Base-by-base conservation (phyloP, 2,329 filamentous ascomycete species). In the Fusarium papillatum region DNA sequence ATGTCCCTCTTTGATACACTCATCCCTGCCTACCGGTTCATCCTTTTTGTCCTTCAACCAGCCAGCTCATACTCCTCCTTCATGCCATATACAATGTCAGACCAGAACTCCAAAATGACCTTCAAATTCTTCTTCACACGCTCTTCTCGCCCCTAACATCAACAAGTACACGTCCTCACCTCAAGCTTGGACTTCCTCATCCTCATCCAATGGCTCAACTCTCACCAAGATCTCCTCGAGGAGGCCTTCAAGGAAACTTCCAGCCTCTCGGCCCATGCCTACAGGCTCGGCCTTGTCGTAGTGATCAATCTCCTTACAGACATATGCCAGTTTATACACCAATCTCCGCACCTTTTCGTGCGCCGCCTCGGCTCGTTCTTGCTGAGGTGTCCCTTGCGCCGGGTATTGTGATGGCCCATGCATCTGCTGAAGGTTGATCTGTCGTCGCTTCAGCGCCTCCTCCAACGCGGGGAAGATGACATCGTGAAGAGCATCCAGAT, bases 391-490 rank as follows among this genome's bases (percentile, higher is more conserved):
- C 17, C 89, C 83, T 81, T 82, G 84, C 78, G 81, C 83, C 41
- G 80, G 83, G 53, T 83, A 83, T 74, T 83, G 80, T 14, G 72
- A 81, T 39, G 85, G 81, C 41, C 86, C 85, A 73, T 88, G 86
- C 55, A 86, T 79, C 69, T 89, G 88, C 80, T 91, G 90, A 65
- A 93, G 85, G 46, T 90, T 87, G 75, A 90, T 89, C 81, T 92
- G 90, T 65, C 97, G 93, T 64, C 97, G 91, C 82, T 95, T 95
- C 24, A 98, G 91, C 10, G 97, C 95, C 77, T 97, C 94, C 84
- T 98, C 95, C 3, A 99, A 89, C 3, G 97, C 96, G 1, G 97
- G 97, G 74, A 98, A 93, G 43, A 99, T 95, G 63, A 99, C 96
- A 77, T 96, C 95, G 80, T 94, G 95, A 2, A 98, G 89, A 3